phyloP scores from a whole-genome alignment of 306 rosid genomes.

The Oemleria cerasiformis region DNA sequence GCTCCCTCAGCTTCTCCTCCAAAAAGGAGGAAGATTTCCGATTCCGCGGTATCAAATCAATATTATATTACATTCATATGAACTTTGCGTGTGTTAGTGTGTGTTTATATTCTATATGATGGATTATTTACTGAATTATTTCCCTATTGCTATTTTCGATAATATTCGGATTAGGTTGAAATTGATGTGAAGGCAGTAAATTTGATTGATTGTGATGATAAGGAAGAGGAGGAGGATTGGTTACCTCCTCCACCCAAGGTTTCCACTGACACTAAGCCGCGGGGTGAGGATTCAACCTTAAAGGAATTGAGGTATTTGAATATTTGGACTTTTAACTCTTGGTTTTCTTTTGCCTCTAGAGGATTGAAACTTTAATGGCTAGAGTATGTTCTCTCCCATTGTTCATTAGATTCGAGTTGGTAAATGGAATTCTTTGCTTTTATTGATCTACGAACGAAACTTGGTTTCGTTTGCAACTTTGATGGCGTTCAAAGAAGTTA shows the following conservation, averaged over 20 bases:
- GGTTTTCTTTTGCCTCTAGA: background rate
- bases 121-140: background rate
- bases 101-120: background rate
- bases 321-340: background rate
- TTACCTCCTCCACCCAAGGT: slow-evolving; percentile 82
- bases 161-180: slow-evolving; percentile 37
- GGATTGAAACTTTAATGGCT: background rate
- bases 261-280: slow-evolving; percentile 18
- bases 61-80: background rate
- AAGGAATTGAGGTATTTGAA: slow-evolving; percentile 59
- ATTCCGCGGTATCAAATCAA: slow-evolving; percentile 19
- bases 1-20: slow-evolving; percentile 20
- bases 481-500: too few species aligned
- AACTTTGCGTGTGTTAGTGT: background rate
- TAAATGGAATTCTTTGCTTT: background rate
- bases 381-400: background rate
- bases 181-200: slow-evolving; percentile 21
- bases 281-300: slow-evolving; percentile 62
- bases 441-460: background rate
- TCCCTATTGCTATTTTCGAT: background rate
- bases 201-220: slow-evolving; percentile 49
- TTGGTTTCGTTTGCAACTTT: too few species aligned
- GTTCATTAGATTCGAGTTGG: slow-evolving; percentile 1
- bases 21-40: slow-evolving; percentile 44
- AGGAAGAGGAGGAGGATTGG: slow-evolving; percentile 87